A percentile compares a stretch with the other conserved stretches of the same genome.
Conservation (phyloP, 805 yeast genomes). For the Saturnispora sekii region DNA sequence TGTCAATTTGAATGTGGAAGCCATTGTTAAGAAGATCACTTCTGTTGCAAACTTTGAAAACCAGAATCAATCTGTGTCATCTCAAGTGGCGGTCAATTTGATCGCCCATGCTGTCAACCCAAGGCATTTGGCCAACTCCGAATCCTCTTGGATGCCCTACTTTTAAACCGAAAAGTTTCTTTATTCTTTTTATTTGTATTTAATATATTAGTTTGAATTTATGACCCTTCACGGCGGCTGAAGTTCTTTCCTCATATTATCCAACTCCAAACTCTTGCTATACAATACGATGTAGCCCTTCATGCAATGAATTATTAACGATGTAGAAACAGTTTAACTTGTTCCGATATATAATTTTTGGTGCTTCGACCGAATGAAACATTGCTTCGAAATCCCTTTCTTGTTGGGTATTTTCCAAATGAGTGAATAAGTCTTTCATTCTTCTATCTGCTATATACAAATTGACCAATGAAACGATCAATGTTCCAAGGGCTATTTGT, state of each 20-base stretch:
- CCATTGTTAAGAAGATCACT: constrained; percentile 67
- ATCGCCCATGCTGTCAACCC: constrained; percentile 95
- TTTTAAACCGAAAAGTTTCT: constrained; percentile 29
- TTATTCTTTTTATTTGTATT: background rate
- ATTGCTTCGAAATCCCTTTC: constrained; percentile 3
- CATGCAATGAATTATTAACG: background rate
- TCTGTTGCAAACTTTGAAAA: constrained; percentile 49
- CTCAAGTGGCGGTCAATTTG: constrained; percentile 82
- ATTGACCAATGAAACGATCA: constrained; percentile 17
- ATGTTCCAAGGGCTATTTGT: constrained; percentile 14
- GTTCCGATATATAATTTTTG: constrained; percentile 16
- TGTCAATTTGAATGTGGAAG: constrained; percentile 80
- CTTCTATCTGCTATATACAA: constrained; percentile 19
- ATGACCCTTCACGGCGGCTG: too few relatives aligned
- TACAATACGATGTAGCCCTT: background rate
- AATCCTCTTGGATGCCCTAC: constrained; percentile 93
- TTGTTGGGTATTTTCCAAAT: constrained; percentile 17
- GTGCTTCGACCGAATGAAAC: constrained; percentile 6
- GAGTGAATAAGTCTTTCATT: constrained; percentile 19
- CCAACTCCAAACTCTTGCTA: too few relatives aligned
- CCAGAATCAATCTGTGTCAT: constrained; percentile 64
- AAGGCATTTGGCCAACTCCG: constrained; percentile 82
- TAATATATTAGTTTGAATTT: background rate
- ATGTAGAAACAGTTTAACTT: constrained; percentile 13
- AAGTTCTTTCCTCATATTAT: too few relatives aligned